Base-by-base conservation (phyloP, 2,329 filamentous ascomycete genomes). In the Ophiostoma ulmi region DNA sequence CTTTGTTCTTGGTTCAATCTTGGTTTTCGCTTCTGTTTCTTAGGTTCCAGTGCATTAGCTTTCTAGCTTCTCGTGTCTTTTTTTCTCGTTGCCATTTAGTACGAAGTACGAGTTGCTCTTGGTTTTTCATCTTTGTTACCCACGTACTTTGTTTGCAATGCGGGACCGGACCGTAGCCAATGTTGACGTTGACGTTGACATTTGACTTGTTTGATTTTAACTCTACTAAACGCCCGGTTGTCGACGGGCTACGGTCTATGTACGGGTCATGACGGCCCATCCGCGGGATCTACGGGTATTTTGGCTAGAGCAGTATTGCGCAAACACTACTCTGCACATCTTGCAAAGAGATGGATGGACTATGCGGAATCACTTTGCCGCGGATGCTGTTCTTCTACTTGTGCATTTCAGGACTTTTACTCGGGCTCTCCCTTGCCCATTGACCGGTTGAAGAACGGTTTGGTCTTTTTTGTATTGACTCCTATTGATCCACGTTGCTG, bases 401-500 rank as follows among this genome's bases (percentile, higher is more conserved):
- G n/a, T 26, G n/a, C n/a, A 58, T 26, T 31, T 31, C 31, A 3
- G 39, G 39, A 2, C 39, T 44, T 13, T 44, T 31, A 31, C 31
- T 31, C 31, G 31, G 31, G 31, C 31, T 31, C 31, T 31, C 31
- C 31, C 31, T 31, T 31, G 31, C 31, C 31, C n/a, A 22, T 58
- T 58, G 52, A 58, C 52, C 52, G 52, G 52, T 14, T 58, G 52
- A 58, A 11, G n/a, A 58, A 58, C 52, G n/a, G 22, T 58, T 26
- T 58, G 52, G 22, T 26, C 52, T n/a, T 58, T 58, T 58, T n/a
- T 58, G 8, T 58, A 48, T n/a, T 48, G 44, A 48, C n/a, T 20
- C 44, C n/a, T 39, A 13, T 13, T 39, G 38, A 39, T 39, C 11
- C 38, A 11, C 3, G 38, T 39, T 39, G 38, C 38, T 39, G 11